Conservation (phyloP, 176 grass and related monocot species). For the Triticum aestivum region DNA sequence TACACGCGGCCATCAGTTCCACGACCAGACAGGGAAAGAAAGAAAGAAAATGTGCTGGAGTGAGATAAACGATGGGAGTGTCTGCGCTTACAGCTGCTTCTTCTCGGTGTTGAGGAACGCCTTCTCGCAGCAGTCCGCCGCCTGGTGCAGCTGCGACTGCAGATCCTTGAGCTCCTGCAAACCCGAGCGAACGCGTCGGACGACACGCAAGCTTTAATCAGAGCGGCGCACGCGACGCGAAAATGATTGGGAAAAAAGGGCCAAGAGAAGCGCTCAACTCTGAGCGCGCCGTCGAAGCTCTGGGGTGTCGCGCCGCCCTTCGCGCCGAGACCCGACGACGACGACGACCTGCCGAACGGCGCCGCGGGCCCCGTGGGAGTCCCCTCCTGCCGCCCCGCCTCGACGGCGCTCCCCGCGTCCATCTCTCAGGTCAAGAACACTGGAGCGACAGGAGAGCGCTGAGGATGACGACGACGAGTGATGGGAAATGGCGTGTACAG, state of each 20-base stretch:
- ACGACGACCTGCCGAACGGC: slow-evolving; percentile 31
- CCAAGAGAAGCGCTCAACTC: slow-evolving; percentile 2
- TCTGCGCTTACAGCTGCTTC: slow-evolving; percentile 58
- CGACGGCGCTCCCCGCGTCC: background rate
- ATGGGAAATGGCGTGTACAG: slow-evolving; percentile 2
- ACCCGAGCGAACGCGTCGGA: background rate
- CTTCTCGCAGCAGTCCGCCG: slow-evolving; percentile 74
- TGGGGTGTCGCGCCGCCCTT: background rate
- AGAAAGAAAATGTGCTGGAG: background rate
- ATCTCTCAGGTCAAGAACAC: background rate
- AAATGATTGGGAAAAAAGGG: background rate
- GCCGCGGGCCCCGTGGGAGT: background rate
- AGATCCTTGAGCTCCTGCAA: slow-evolving; percentile 86
- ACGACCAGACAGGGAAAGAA: background rate
- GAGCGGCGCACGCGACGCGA: background rate
- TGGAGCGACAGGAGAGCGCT: background rate
- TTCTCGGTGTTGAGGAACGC: slow-evolving; percentile 59
- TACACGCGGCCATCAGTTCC: background rate
- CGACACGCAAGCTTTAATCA: background rate
- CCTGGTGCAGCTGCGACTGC: slow-evolving; percentile 70
- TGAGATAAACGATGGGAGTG: background rate
- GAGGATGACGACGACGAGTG: background rate
- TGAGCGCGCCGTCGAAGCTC: slow-evolving; percentile 54
- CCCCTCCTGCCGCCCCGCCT: background rate
- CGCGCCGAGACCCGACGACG: background rate